Percentiles rank a stretch among this genome's conserved stretches.
Evolutionary conservation across 2,329 filamentous ascomycete species (phyloP).

Genomic region (Calonectria hawksworthii): DNA sequence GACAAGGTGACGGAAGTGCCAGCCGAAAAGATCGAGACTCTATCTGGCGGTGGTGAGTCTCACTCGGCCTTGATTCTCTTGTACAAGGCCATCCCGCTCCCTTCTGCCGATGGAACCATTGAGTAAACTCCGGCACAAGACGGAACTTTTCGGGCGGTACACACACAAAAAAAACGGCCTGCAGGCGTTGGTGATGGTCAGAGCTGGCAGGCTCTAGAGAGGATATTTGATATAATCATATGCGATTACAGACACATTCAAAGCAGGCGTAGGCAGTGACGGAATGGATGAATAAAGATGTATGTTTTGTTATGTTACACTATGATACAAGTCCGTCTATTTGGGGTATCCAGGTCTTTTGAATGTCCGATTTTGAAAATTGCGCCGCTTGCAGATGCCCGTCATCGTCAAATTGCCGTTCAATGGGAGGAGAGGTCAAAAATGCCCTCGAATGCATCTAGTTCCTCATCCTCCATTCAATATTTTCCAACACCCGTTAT

Average conservation of each 20-base stretch:
- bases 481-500: background rate
- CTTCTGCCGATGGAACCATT: conserved; percentile 65
- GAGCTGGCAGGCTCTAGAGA: conserved; percentile 20
- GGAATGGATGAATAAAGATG: conserved; percentile 33
- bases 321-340: conserved; percentile 37
- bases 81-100: conserved; percentile 81
- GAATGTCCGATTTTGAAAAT: conserved; percentile 1
- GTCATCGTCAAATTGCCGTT: background rate
- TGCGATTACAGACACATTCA: conserved; percentile 19
- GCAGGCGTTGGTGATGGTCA: conserved; percentile 21
- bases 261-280: conserved; percentile 37
- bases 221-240: conserved; percentile 24
- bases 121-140: conserved; percentile 34
- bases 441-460: background rate
- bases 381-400: background rate
- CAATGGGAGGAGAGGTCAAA: background rate
- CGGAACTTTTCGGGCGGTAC: background rate
- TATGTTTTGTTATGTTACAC: conserved; percentile 20
- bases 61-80: conserved; percentile 87
- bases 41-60: conserved; percentile 90
- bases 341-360: conserved; percentile 31
- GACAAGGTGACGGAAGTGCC: conserved; percentile 96
- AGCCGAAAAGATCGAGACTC: conserved; percentile 88
- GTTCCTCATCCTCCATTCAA: background rate
- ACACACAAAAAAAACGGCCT: conserved; percentile 18